Percentiles rank a stretch among this genome's conserved stretches.
phyloP scores from a whole-genome alignment of 2,329 filamentous ascomycete species.

The Calonectria hongkongensis region DNA sequence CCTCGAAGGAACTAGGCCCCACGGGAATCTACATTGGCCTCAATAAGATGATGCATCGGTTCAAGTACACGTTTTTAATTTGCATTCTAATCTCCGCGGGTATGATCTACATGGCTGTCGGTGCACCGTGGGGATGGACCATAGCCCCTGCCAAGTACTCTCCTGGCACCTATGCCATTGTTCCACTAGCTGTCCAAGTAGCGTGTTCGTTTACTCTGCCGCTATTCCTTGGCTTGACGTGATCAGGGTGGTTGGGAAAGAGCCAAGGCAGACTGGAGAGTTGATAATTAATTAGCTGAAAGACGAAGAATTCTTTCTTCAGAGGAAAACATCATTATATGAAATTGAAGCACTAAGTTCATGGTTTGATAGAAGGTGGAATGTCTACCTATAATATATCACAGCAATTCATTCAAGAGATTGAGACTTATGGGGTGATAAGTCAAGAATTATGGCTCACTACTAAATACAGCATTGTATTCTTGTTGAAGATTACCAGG shows the following conservation, averaged over 20 bases:
- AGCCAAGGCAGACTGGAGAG: no score
- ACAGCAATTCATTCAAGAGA: no score
- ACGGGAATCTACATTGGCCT: conserved; percentile 58
- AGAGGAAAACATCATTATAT: no score
- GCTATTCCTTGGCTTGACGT: conserved; percentile 54
- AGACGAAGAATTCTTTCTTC: no score
- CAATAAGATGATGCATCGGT: conserved; percentile 67
- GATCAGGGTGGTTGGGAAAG: not conserved
- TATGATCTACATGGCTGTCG: conserved; percentile 54
- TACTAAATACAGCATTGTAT: no score
- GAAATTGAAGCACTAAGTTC: no score
- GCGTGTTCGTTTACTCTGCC: conserved; percentile 50
- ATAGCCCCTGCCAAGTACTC: conserved; percentile 52
- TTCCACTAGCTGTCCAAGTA: conserved; percentile 53
- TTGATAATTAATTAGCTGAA: no score
- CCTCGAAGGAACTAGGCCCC: conserved; percentile 54
- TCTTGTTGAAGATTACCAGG: no score
- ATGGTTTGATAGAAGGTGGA: no score
- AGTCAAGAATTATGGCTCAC: no score
- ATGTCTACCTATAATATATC: no score
- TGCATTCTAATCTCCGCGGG: conserved; percentile 49
- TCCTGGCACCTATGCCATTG: conserved; percentile 52
- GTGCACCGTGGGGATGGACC: conserved; percentile 52
- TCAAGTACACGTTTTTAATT: conserved; percentile 60
- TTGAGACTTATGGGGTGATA: no score